phyloP scores from a whole-genome alignment of 345 rosid species.

The Trapa incisa region DNA sequence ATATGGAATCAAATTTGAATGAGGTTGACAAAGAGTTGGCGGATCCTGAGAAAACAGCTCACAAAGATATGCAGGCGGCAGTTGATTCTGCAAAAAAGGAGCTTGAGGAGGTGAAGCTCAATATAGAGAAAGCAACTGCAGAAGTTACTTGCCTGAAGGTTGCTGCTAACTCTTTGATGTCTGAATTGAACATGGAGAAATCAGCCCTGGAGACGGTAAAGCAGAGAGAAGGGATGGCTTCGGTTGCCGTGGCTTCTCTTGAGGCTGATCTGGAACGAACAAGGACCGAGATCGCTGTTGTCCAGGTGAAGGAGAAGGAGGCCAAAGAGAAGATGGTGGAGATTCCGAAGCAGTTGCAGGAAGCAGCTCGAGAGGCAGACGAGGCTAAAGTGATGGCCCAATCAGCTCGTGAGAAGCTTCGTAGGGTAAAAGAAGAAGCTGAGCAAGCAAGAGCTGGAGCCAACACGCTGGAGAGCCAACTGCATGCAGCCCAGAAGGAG shows the following conservation, averaged over 20 bases:
- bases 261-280: slow-evolving; percentile 67
- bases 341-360: slow-evolving; percentile 62
- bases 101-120: slow-evolving; percentile 63
- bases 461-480: slow-evolving; percentile 50
- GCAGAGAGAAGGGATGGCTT: slow-evolving; percentile 83
- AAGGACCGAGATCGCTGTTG: slow-evolving; percentile 38
- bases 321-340: slow-evolving; percentile 45
- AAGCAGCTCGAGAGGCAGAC: slow-evolving; percentile 66
- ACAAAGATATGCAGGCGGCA: slow-evolving; percentile 40
- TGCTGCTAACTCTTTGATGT: slow-evolving; percentile 46
- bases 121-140: slow-evolving; percentile 63
- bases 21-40: slow-evolving; percentile 22
- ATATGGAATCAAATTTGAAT: slow-evolving; percentile 46
- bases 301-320: slow-evolving; percentile 56
- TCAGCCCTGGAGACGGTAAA: slow-evolving; percentile 36
- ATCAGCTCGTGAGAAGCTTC: slow-evolving; percentile 58
- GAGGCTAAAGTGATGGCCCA: slow-evolving; percentile 64
- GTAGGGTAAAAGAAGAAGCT: slow-evolving; percentile 58
- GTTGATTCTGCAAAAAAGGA: slow-evolving; percentile 71
- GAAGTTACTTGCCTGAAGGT: slow-evolving; percentile 66
- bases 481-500: slow-evolving; percentile 68
- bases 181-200: slow-evolving; percentile 60
- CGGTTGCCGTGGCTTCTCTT: slow-evolving; percentile 58
- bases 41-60: slow-evolving; percentile 27
- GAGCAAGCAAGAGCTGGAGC: slow-evolving; percentile 79